Conservation (phyloP, 352 stramenopile genomes). For the Globisporangium uncinulatum region DNA sequence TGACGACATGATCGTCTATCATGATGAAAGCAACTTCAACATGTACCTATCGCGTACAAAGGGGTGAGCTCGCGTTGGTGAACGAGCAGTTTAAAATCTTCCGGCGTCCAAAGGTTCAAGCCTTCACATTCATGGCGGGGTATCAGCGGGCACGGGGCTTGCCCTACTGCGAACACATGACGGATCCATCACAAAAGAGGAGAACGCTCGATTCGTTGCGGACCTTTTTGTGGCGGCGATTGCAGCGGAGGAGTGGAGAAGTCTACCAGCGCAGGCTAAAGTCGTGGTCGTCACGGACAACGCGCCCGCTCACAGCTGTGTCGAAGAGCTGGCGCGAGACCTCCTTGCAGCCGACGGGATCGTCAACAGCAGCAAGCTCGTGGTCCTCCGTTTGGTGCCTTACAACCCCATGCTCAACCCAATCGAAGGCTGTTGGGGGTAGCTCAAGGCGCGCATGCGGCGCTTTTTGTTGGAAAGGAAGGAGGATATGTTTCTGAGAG, state of each 20-base stretch:
- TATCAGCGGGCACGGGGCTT: constrained; percentile 6
- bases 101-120: constrained; percentile 15
- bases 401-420: constrained; percentile 23
- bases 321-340: constrained; percentile 4
- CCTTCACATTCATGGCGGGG: constrained; percentile 10
- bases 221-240: constrained; percentile 17
- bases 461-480: constrained; percentile 7
- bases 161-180: constrained; percentile 18
- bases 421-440: constrained; percentile 20
- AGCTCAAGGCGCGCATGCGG: constrained; percentile 12
- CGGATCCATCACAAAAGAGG: constrained; percentile 11
- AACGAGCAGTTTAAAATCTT: constrained; percentile 8
- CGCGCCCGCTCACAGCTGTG: constrained; percentile 8
- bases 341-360: constrained; percentile 12
- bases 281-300: constrained; percentile 21
- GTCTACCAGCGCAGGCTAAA: constrained; percentile 10
- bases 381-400: constrained; percentile 3
- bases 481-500: constrained; percentile 12
- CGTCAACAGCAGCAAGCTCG: constrained; percentile 10
- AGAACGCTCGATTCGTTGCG: constrained; percentile 17
- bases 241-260: constrained; percentile 7
- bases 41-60: constrained; percentile 17
- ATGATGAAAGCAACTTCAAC: constrained; percentile 22
- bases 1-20: constrained; percentile 20
- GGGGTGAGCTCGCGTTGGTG: constrained; percentile 9